phyloP scores from a whole-genome alignment of 2,329 filamentous ascomycete genomes.

The Domatiomyces globalis region DNA sequence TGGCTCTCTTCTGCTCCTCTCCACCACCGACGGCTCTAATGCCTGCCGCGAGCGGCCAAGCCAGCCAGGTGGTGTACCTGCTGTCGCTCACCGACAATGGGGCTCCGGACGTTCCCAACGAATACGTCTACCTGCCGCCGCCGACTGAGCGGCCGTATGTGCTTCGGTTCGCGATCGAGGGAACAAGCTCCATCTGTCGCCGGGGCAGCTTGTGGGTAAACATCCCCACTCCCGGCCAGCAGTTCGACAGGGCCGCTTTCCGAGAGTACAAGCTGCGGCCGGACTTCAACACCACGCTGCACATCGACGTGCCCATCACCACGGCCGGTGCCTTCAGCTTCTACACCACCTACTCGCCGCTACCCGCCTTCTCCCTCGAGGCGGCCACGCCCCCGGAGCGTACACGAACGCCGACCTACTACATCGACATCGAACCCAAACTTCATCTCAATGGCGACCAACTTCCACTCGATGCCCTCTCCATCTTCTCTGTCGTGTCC shows the following conservation, averaged over 20 bases:
- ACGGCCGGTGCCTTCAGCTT: slow-evolving; percentile 81
- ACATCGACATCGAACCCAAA: slow-evolving; percentile 82
- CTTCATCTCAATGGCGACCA: slow-evolving; percentile 59
- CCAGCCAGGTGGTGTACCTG: slow-evolving; percentile 53
- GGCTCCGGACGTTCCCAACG: slow-evolving; percentile 72
- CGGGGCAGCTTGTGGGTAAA: slow-evolving; percentile 95
- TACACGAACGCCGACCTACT: slow-evolving; percentile 64
- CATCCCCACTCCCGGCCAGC: slow-evolving; percentile 60
- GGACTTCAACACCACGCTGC: slow-evolving; percentile 81
- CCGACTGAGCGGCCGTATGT: slow-evolving; percentile 56
- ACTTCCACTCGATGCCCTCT: slow-evolving; percentile 73
- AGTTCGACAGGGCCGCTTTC: slow-evolving; percentile 67
- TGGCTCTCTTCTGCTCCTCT: neutral
- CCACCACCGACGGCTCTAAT: slow-evolving; percentile 4
- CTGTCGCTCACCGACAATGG: slow-evolving; percentile 86
- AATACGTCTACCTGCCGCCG: slow-evolving; percentile 83
- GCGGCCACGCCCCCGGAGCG: slow-evolving; percentile 37
- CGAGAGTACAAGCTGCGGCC: slow-evolving; percentile 67
- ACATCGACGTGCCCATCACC: slow-evolving; percentile 77
- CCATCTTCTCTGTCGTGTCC: slow-evolving; percentile 84
- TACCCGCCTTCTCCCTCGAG: slow-evolving; percentile 59
- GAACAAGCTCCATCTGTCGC: slow-evolving; percentile 65
- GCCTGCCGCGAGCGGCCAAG: slow-evolving; percentile 16
- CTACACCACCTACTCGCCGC: slow-evolving; percentile 80
- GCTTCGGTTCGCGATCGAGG: slow-evolving; percentile 19